Percentiles rank a stretch among this genome's conserved stretches.
phyloP scores from a whole-genome alignment of 2,329 filamentous ascomycete genomes.

The Karstenula rhodostoma region DNA sequence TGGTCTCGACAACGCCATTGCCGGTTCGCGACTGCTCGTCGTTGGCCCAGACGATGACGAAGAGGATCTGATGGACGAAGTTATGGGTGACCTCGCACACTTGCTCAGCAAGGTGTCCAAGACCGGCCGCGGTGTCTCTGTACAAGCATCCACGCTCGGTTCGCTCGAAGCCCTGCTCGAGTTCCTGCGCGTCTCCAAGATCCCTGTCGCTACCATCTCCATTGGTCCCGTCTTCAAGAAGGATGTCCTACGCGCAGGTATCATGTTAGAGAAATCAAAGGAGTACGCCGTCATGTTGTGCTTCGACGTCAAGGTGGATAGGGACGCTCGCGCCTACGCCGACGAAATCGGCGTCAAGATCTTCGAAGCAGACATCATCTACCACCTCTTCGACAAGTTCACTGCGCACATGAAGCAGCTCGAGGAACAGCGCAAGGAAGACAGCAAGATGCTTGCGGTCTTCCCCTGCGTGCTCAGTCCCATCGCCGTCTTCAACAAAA shows the following conservation, averaged over 20 bases:
- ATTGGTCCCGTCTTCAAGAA: slow-evolving; percentile 98
- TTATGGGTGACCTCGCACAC: slow-evolving; percentile 92
- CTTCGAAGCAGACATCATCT: slow-evolving; percentile 98
- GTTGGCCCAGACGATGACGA: slow-evolving; percentile 96
- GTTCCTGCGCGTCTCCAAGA: slow-evolving; percentile 95
- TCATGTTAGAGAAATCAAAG: slow-evolving; percentile 94
- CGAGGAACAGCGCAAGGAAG: slow-evolving; percentile 91
- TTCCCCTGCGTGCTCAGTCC: slow-evolving; percentile 93
- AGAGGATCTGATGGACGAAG: slow-evolving; percentile 94
- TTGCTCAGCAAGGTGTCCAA: slow-evolving; percentile 92
- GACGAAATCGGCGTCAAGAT: slow-evolving; percentile 96
- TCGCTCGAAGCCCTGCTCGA: slow-evolving; percentile 95
- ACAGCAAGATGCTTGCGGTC: slow-evolving; percentile 92
- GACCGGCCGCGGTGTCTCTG: slow-evolving; percentile 91
- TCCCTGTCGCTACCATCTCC: slow-evolving; percentile 95
- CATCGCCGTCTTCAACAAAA: slow-evolving; percentile 98
- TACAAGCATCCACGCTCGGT: slow-evolving; percentile 96
- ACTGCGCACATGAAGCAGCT: slow-evolving; percentile 92
- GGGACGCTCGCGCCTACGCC: slow-evolving; percentile 89
- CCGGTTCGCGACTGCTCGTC: slow-evolving; percentile 91
- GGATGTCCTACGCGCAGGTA: slow-evolving; percentile 91
- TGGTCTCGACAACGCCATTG: slow-evolving; percentile 93
- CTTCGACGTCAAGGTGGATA: slow-evolving; percentile 99
- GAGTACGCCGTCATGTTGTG: slow-evolving; percentile 99
- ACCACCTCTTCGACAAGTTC: slow-evolving; percentile 96